These are phyloP conservation scores for Neurospora crassa DNA, from an alignment of 2,329 filamentous ascomycete species.

Conservation along the genomic window DNA sequence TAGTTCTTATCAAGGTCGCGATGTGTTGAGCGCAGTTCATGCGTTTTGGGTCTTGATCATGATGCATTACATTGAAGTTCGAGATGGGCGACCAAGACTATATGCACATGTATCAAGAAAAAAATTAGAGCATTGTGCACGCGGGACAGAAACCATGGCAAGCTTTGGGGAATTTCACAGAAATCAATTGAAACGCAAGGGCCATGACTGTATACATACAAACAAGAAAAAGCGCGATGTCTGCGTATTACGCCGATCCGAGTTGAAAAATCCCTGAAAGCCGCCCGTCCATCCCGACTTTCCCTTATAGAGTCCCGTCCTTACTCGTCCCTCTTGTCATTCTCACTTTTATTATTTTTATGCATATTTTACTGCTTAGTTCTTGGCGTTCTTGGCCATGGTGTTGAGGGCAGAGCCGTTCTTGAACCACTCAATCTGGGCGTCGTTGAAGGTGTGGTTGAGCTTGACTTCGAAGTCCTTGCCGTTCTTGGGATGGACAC, in stretches of 20 bases:
- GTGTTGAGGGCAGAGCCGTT: constrained; percentile 96
- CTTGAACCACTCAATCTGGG: constrained; percentile 98
- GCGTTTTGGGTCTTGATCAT: background rate
- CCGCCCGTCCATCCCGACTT: constrained; percentile 10
- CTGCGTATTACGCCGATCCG: constrained; percentile 19
- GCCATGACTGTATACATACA: constrained; percentile 20
- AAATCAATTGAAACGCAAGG: constrained; percentile 19
- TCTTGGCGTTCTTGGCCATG: constrained; percentile 67
- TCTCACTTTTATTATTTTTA: constrained; percentile 12
- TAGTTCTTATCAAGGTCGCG: background rate
- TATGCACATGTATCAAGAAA: background rate
- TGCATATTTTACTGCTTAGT: constrained; percentile 11
- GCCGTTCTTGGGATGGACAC: constrained; percentile 85
- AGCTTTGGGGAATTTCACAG: constrained; percentile 1
- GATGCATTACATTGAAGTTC: background rate
- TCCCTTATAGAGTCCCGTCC: constrained; percentile 1
- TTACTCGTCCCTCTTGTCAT: constrained; percentile 7
- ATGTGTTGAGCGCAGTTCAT: background rate
- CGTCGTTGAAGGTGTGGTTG: constrained; percentile 94
- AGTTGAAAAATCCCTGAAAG: constrained; percentile 12
- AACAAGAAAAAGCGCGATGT: constrained; percentile 12
- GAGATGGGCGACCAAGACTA: background rate
- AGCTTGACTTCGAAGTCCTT: constrained; percentile 72
- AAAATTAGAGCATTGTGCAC: background rate
- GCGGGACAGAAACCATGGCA: background rate